Evolutionary conservation across 345 rosid genomes (phyloP), one percentile per base, ranked within the genome.

Genomic region (Linum trigynum): DNA sequence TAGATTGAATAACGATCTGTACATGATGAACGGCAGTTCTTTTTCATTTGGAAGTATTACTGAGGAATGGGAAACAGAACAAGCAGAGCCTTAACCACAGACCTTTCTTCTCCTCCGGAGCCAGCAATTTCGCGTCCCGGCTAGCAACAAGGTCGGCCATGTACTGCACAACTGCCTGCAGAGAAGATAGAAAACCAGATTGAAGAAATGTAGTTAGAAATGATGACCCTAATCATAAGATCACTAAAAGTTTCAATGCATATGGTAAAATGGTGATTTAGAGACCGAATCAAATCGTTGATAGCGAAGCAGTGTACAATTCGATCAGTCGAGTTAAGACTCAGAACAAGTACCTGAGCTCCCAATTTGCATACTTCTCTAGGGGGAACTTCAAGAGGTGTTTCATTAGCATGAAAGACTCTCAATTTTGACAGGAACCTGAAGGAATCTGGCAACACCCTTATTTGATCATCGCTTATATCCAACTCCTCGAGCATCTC

Each of bases 401-500:
- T 83, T 75, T 82, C 88, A 45, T 80, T 80, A 1, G 84, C 82
- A 2, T 62, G 71, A 6, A 86, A 79, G 40, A 79, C 77, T 63
- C 81, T 72, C 73, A 86, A 57, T 38, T 79, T 82, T 2, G 82
- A 72, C 71, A 86, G 64, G 50, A 77, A 55, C 69, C 91, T 51
- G 61, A 86, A 82, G 7, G 88, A 79, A 66, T 80, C 86, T 0
- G 91, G 91, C 67, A 86, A 63, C 23, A 42, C 64, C 57, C 82
- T 67, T 58, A 86, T 83, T 74, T 86, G 91, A 63, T 83, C 70
- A 62, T 81, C 85, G 64, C 87, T 79, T 72, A 86, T 84, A 68
- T 86, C 92, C 78, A 86, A 66, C 74, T 86, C 89, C 67, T 86
- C 92, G 3, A 84, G 89, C 84, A 77, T 61, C 77, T 84, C 85